A percentile compares a stretch with the other conserved stretches of the same genome.
These are phyloP conservation scores for Lactarius vividus DNA, from an alignment of 768 basidiomycete genomes.

Conservation along the genomic window DNA sequence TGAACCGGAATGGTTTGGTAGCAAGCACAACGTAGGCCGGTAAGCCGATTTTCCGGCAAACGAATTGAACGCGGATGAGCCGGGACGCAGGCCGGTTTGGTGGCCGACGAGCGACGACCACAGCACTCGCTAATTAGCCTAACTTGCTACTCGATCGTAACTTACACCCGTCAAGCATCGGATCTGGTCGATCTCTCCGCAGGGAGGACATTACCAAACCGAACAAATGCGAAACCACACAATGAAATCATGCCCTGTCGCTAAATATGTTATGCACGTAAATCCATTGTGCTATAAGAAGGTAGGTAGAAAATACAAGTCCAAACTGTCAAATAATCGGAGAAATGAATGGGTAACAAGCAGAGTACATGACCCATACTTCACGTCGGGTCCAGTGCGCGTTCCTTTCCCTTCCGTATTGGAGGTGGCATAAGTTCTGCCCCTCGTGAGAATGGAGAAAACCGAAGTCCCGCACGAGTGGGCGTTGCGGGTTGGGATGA, in stretches of 20 bases:
- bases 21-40: no score
- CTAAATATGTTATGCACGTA: background rate
- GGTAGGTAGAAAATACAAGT: conserved; percentile 16
- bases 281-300: background rate
- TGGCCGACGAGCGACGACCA: no score
- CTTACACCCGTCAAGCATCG: background rate
- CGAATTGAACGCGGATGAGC: no score
- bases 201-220: background rate
- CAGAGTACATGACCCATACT: background rate
- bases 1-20: background rate
- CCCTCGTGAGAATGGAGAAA: conserved; percentile 36
- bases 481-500: conserved; percentile 24
- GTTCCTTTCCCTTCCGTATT: conserved; percentile 48
- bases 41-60: no score
- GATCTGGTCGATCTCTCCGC: background rate
- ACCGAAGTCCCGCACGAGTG: conserved; percentile 12
- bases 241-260: background rate
- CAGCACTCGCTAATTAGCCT: no score
- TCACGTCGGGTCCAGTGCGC: conserved; percentile 31
- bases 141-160: background rate
- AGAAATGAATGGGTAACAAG: background rate
- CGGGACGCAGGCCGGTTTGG: no score
- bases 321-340: conserved; percentile 11
- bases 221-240: background rate
- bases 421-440: conserved; percentile 43